Base-by-base conservation (phyloP, 2,329 filamentous ascomycete genomes). In the Waltergamsia citrina region DNA sequence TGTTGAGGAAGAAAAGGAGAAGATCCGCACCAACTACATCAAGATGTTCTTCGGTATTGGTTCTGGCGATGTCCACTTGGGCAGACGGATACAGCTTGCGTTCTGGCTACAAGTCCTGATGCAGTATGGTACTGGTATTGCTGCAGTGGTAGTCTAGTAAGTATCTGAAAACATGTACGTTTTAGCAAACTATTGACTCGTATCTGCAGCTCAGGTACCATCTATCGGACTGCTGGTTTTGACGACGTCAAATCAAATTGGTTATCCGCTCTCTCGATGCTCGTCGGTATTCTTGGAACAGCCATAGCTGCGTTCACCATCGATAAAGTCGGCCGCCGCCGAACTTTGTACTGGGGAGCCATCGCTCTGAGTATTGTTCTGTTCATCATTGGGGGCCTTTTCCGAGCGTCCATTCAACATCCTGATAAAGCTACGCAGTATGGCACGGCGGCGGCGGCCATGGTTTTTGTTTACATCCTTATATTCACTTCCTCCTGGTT, bases 251-350 rank as follows among this genome's bases (percentile, higher is more conserved):
- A 40, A 20, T 36, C 40, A 7, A 38, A 37, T 18, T 44, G 67
- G 20, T 54, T 71, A 10, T 62, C 67, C 2, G 67, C 63, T 7
- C 60, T 64, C 7, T 43, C 69, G 4, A 71, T 68, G 67, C 9
- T 63, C 2, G 58, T 71, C 33, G 65, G 65, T 11, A 67, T 71
- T 25, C 34, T 68, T 7, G 65, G 64, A 4, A 71, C 66, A 6
- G 59, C 67, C 30, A 65, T 69, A 41, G 63, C 59, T 38, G 65
- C 65, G 3, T 63, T 57, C 29, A 52, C 52, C 16, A 47, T 62
- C 17, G 58, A 61, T 33, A 44, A 47, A 16, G 43, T 62, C 21
- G 58, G 58, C 27, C 52, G 57, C 14, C 48, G 53, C 20, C 37
- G 47, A 33, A 56, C 50, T 2, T 43, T 59, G 16, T 57, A 48